Evolutionary conservation across 331 rosid genomes (phyloP).

Genomic region (Rhamnella rubrinervis): DNA sequence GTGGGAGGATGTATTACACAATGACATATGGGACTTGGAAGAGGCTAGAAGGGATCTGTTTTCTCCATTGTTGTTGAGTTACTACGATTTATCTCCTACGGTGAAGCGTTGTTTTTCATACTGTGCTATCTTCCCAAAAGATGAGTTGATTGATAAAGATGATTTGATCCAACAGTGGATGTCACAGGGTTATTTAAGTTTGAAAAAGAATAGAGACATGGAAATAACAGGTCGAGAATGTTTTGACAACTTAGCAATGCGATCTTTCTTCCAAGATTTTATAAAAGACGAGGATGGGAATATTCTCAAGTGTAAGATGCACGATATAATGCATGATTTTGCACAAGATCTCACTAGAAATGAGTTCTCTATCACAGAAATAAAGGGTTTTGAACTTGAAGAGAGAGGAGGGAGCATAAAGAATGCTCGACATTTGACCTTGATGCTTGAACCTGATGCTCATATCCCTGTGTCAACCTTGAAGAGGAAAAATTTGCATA

Average conservation of each 20-base stretch:
- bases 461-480: not conserved
- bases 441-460: not conserved
- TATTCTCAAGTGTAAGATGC: not conserved
- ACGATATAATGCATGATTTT: constrained; percentile 17
- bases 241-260: constrained; percentile 8
- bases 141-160: not conserved
- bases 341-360: not conserved
- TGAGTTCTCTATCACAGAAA: not conserved
- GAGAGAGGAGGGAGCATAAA: not conserved
- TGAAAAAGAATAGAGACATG: not conserved
- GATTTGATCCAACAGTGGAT: constrained; percentile 11
- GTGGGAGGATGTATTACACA: not conserved
- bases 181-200: constrained; percentile 6
- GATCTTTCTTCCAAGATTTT: constrained; percentile 12
- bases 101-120: constrained; percentile 12
- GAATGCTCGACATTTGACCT: not conserved
- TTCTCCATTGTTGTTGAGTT: constrained; percentile 9
- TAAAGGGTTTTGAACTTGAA: not conserved
- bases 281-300: not conserved
- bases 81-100: constrained; percentile 2
- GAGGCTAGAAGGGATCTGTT: not conserved
- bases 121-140: constrained; percentile 14
- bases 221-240: not conserved
- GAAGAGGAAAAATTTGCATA: not conserved
- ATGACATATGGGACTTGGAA: not conserved